Percentiles rank a stretch among this genome's conserved stretches.
Evolutionary conservation across 306 rosid species (phyloP).

Genomic region (Casuarina cunninghamiana): DNA sequence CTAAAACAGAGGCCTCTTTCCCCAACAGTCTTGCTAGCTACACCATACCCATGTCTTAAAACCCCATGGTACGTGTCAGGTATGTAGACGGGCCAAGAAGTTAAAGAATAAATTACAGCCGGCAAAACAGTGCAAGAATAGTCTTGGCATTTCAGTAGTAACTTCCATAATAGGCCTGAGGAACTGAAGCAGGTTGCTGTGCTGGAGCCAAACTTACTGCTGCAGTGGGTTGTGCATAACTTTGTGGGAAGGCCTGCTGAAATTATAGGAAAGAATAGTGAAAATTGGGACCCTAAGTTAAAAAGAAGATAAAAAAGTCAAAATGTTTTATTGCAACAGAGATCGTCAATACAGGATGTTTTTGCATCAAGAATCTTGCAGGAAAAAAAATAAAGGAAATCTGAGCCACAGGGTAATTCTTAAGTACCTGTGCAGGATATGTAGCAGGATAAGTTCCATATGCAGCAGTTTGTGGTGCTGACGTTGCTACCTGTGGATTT

Average conservation of each 20-base stretch:
- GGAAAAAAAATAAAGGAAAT: background rate
- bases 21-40: conserved; percentile 13
- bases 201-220: conserved; percentile 50
- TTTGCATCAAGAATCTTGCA: background rate
- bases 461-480: conserved; percentile 65
- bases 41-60: conserved; percentile 26
- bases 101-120: conserved; percentile 32
- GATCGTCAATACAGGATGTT: background rate
- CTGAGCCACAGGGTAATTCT: conserved; percentile 4
- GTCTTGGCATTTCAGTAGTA: conserved; percentile 53
- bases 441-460: conserved; percentile 83
- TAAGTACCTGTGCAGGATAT: conserved; percentile 82
- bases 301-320: background rate
- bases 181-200: conserved; percentile 74
- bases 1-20: conserved; percentile 6
- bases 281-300: background rate
- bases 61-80: conserved; percentile 23
- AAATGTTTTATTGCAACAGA: background rate
- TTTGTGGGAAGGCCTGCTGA: conserved; percentile 61
- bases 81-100: background rate
- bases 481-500: conserved; percentile 56
- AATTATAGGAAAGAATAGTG: conserved; percentile 3
- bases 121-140: conserved; percentile 24
- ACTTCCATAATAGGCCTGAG: conserved; percentile 82
- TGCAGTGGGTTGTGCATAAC: conserved; percentile 64